Evolutionary conservation across 306 rosid species (phyloP).

Genomic region (Canavalia ensiformis): DNA sequence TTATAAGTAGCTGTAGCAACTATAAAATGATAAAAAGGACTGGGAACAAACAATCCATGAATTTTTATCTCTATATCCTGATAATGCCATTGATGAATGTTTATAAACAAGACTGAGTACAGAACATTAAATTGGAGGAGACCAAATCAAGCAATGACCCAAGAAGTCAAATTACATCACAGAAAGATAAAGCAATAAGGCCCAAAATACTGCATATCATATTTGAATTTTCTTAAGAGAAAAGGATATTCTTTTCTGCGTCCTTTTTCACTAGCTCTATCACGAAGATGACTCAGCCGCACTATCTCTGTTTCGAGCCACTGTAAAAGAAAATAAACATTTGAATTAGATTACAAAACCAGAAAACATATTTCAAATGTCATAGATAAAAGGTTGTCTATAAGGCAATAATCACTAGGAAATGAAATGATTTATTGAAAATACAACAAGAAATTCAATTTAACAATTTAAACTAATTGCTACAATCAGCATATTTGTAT

Average conservation of each 20-base stretch:
- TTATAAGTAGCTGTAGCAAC: neutral
- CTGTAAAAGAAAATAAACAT: constrained; percentile 61
- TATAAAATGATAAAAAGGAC: constrained; percentile 18
- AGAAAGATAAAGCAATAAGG: constrained; percentile 24
- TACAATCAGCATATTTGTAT: constrained; percentile 18
- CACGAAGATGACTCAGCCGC: constrained; percentile 96
- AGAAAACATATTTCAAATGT: constrained; percentile 16
- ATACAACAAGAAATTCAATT: constrained; percentile 31
- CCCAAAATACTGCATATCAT: constrained; percentile 23
- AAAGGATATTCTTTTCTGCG: constrained; percentile 98
- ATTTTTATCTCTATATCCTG: constrained; percentile 27
- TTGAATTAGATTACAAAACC: constrained; percentile 38
- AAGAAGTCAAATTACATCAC: neutral
- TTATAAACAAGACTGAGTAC: constrained; percentile 12
- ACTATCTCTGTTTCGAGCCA: constrained; percentile 93
- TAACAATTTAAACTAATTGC: constrained; percentile 20
- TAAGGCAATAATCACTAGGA: constrained; percentile 15
- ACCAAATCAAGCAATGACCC: constrained; percentile 16
- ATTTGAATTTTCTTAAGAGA: constrained; percentile 11
- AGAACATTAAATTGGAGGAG: constrained; percentile 8
- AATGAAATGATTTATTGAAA: constrained; percentile 24
- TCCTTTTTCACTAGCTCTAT: constrained; percentile 99
- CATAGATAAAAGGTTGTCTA: constrained; percentile 6
- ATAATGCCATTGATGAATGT: constrained; percentile 5
- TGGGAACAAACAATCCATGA: neutral